Base-by-base conservation (phyloP, 2,329 filamentous ascomycete genomes). In the Penicillium sp. region DNA sequence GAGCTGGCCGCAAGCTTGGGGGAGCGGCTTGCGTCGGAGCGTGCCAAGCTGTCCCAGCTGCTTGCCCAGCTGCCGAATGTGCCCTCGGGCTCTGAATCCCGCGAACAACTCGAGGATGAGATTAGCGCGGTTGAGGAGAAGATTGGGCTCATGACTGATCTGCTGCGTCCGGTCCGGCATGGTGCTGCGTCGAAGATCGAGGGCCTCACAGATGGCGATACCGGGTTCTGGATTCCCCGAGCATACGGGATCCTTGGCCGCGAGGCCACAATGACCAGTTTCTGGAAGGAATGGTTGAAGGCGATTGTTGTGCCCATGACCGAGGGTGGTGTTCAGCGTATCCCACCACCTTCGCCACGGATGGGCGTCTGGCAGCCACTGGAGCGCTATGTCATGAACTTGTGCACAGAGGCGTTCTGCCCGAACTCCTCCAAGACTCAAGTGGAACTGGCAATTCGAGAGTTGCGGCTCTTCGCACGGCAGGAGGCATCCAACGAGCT, bases 221-320 rank as follows among this genome's bases (percentile, higher is more conserved):
- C 88, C 37, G 93, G 91, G 2, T 82, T 97, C 45, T 98, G 93
- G 93, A 89, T 88, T 35, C 93, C 93, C 13, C 79, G 93, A 50
- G 89, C 91, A 1, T 98, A 94, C 60, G 93, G 93, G 43, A 84
- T 98, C 47, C 75, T 98, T 47, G 93, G 93, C 21, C 79, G 87
- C 47, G 93, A 98, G 62, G 76, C 77, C 9, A 84, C 81, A 45
- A 79, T 94, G 68, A 89, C 90, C 50, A 80, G 82, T 20, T 97
- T 98, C 69, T 98, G 91, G 90, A 97, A 97, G 66, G 93, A 98
- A 64, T 98, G 93, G 93, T 77, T 98, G 33, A 85, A 88, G 65
- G 90, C 91, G 5, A 79, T 97, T 7, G 75, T 93, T n/a, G 87
- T 95, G 15, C 93, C 93, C 18, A 98, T 97, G 93, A 89, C 83